Evolutionary conservation across 1,284 basidiomycete species (phyloP).

Genomic region (Meripilus lineatus): DNA sequence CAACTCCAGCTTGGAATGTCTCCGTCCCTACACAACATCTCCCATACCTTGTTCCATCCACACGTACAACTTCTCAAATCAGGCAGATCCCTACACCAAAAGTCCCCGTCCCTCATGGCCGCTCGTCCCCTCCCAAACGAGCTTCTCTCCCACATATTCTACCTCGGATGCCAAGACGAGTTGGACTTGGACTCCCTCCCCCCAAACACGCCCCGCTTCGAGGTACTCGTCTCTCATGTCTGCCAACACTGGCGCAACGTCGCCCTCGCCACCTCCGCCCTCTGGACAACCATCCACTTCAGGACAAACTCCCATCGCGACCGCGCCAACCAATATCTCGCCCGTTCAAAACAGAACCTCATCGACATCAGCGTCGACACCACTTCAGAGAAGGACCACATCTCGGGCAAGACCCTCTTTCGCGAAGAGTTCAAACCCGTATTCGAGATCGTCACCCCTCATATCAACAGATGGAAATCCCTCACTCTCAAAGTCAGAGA

Average conservation of each 20-base stretch:
- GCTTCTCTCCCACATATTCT: conserved; percentile 48
- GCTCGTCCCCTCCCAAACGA: conserved; percentile 50
- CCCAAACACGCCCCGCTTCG: conserved; percentile 34
- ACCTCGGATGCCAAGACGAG: conserved; percentile 43
- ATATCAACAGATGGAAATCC: conserved; percentile 49
- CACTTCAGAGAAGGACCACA: conserved; percentile 41
- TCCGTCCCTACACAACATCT: not conserved
- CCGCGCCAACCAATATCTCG: conserved; percentile 42
- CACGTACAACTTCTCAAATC: not conserved
- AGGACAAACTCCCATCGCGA: conserved; percentile 42
- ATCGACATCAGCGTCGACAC: conserved; percentile 56
- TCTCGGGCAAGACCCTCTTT: conserved; percentile 42
- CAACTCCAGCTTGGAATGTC: too few relatives aligned
- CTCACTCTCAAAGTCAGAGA: conserved; percentile 55
- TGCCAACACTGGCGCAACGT: conserved; percentile 49
- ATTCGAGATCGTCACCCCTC: conserved; percentile 43
- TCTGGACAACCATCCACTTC: conserved; percentile 54
- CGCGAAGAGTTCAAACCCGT: conserved; percentile 37
- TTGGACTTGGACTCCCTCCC: conserved; percentile 34
- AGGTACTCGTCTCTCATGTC: conserved; percentile 49
- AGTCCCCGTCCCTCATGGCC: conserved; percentile 18
- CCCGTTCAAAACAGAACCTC: conserved; percentile 31
- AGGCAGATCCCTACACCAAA: not conserved
- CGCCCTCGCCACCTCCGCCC: conserved; percentile 40
- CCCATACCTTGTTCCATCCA: too few relatives aligned